Percentiles rank a stretch among this genome's conserved stretches.
phyloP scores from a whole-genome alignment of 768 basidiomycete species.

The Wakefieldia striispora region DNA sequence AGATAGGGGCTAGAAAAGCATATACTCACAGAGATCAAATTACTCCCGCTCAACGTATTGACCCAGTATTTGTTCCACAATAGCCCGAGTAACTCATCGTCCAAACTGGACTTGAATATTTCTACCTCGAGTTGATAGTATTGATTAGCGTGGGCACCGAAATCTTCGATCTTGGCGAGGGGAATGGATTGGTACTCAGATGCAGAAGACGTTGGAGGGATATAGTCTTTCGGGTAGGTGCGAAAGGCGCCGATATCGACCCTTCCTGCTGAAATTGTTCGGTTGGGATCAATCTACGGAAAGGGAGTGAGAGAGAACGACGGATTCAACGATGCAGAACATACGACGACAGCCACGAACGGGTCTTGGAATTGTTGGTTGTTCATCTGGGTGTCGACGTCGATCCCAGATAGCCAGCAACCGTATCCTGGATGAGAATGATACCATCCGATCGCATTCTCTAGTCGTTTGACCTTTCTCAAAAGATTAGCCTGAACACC shows the following conservation, averaged over 20 bases:
- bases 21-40: conserved; percentile 77
- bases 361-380: conserved; percentile 96
- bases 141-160: conserved; percentile 95
- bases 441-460: conserved; percentile 95
- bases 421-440: conserved; percentile 99
- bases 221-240: conserved; percentile 95
- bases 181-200: conserved; percentile 97
- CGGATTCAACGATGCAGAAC: conserved; percentile 27
- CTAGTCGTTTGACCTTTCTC: conserved; percentile 72
- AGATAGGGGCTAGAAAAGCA: not conserved
- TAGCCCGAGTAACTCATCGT: conserved; percentile 82
- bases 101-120: conserved; percentile 90
- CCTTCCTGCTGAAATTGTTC: conserved; percentile 96
- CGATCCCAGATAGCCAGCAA: conserved; percentile 98
- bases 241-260: conserved; percentile 99
- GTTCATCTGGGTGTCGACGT: conserved; percentile 94
- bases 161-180: conserved; percentile 96
- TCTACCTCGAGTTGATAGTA: conserved; percentile 95
- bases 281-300: conserved; percentile 90
- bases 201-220: conserved; percentile 63
- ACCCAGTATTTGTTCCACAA: conserved; percentile 99
- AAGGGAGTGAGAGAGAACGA: not conserved
- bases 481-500: not conserved
- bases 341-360: conserved; percentile 93
- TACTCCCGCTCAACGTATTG: conserved; percentile 91